phyloP scores from a whole-genome alignment of 176 grass and related monocot genomes.

The Ananas comosus region DNA sequence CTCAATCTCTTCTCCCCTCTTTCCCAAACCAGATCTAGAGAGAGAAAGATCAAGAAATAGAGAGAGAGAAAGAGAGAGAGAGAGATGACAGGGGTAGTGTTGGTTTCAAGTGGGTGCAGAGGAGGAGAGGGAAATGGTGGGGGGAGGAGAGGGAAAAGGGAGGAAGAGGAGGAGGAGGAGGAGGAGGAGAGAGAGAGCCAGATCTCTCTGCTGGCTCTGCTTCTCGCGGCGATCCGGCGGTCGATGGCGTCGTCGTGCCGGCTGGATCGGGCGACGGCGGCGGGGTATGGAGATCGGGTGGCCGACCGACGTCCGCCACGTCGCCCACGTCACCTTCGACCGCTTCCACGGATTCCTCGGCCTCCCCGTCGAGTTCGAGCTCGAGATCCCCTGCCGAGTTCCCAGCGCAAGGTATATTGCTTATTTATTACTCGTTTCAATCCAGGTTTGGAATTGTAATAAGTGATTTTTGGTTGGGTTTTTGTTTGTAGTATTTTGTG shows the following conservation, averaged over 20 bases:
- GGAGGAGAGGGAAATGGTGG: slow-evolving; percentile 8
- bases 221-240: slow-evolving; percentile 45
- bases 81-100: slow-evolving; percentile 34
- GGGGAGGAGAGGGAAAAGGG: not conserved
- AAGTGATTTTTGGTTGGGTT: no score
- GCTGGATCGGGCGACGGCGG: slow-evolving; percentile 26
- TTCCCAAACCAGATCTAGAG: slow-evolving; percentile 11
- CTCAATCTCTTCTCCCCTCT: slow-evolving; percentile 2
- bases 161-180: not conserved
- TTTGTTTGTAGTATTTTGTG: no score
- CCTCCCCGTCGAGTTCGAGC: slow-evolving; percentile 83
- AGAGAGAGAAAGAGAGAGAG: slow-evolving; percentile 17
- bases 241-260: slow-evolving; percentile 58
- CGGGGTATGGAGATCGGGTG: slow-evolving; percentile 71
- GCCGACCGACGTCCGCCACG: slow-evolving; percentile 85
- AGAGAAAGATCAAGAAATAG: slow-evolving; percentile 2
- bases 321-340: slow-evolving; percentile 96
- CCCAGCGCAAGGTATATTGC: slow-evolving; percentile 51
- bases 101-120: slow-evolving; percentile 27
- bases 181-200: slow-evolving; percentile 32
- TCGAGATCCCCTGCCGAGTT: slow-evolving; percentile 62
- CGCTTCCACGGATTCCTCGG: slow-evolving; percentile 88
- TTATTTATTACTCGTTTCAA: not conserved
- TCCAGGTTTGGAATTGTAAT: not conserved
- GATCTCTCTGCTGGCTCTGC: slow-evolving; percentile 38